Conservation (phyloP, 2,329 filamentous ascomycete species). For the Penicillium sp. region DNA sequence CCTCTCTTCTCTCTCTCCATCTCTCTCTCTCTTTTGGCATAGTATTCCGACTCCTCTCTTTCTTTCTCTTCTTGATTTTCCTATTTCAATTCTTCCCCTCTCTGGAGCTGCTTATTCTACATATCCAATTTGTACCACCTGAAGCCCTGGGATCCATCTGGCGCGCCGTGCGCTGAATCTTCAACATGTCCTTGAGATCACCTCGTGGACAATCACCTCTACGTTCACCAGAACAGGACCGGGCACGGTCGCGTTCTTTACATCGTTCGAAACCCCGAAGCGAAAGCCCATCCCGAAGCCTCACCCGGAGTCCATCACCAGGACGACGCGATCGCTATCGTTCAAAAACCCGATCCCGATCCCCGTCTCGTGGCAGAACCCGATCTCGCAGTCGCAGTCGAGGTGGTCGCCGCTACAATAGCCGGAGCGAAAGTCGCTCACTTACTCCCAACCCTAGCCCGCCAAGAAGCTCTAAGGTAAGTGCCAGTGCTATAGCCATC, state of each 20-base stretch:
- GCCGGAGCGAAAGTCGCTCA: conserved; percentile 31
- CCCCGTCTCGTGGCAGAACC: conserved; percentile 28
- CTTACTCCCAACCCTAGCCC: conserved; percentile 23
- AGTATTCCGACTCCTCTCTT: neutral
- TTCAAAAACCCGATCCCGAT: conserved; percentile 30
- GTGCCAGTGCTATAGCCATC: neutral
- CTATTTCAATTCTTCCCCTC: neutral
- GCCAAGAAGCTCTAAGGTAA: conserved; percentile 40
- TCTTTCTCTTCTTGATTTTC: neutral
- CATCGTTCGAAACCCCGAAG: conserved; percentile 38
- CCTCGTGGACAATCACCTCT: conserved; percentile 30
- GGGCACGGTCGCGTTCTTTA: conserved; percentile 27
- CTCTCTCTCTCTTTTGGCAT: neutral
- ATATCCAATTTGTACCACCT: neutral
- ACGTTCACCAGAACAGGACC: conserved; percentile 23
- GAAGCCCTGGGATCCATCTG: neutral
- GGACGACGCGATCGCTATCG: conserved; percentile 28
- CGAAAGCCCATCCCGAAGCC: conserved; percentile 24
- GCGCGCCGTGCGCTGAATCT: neutral
- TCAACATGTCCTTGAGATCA: conserved; percentile 28
- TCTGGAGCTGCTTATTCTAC: neutral
- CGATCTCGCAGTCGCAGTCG: conserved; percentile 40
- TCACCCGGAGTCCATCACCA: conserved; percentile 28
- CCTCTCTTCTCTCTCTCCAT: neutral
- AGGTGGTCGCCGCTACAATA: conserved; percentile 40